Percentiles rank a stretch among this genome's conserved stretches.
These are phyloP conservation scores for Nicotiana tomentosiformis DNA, from an alignment of 257 asterid genomes.

Conservation along the genomic window DNA sequence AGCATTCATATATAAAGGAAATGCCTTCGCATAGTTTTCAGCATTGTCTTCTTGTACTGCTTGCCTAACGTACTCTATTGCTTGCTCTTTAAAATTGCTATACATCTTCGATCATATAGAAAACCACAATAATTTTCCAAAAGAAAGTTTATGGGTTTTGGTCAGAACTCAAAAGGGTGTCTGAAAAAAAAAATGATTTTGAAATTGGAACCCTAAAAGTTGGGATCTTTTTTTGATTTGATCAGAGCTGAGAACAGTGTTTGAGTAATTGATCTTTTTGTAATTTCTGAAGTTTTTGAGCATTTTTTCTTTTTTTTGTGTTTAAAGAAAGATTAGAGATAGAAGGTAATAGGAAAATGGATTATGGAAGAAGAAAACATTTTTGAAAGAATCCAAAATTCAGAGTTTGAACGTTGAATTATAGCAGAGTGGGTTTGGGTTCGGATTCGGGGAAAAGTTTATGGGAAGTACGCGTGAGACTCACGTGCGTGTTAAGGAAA, in stretches of 20 bases:
- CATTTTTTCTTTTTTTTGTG: neutral
- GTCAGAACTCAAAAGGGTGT: neutral
- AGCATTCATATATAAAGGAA: conserved; percentile 91
- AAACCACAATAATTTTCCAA: neutral
- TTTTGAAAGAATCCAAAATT: neutral
- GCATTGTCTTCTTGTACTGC: conserved; percentile 93
- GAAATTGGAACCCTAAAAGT: neutral
- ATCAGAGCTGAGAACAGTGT: neutral
- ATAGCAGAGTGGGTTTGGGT: neutral
- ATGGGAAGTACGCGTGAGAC: neutral
- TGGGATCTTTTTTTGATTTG: neutral
- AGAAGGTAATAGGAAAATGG: neutral
- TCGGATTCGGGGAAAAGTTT: neutral
- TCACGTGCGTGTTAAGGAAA: neutral
- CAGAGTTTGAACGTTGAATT: neutral
- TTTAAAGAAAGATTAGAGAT: neutral
- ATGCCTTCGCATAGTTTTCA: conserved; percentile 92
- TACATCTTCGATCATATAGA: conserved; percentile 41
- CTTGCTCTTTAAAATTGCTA: conserved; percentile 97
- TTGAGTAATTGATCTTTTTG: neutral
- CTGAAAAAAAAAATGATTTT: neutral
- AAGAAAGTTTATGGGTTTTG: neutral
- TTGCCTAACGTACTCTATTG: conserved; percentile 87
- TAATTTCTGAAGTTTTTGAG: neutral
- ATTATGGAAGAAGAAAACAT: neutral